phyloP scores from a whole-genome alignment of 1,284 basidiomycete genomes.

The Ustilago curta region DNA sequence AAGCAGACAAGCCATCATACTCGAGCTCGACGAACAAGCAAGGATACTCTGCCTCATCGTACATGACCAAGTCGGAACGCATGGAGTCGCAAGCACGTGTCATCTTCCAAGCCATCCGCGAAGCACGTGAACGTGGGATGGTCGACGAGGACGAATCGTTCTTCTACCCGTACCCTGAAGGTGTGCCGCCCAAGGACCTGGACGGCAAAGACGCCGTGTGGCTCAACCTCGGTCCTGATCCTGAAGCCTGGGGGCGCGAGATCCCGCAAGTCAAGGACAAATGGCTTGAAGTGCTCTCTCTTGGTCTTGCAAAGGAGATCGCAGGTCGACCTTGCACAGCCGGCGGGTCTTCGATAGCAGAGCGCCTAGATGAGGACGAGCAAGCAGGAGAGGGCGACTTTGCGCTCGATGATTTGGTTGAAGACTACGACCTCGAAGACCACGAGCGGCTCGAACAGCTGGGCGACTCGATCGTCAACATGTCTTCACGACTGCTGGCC shows the following conservation, averaged over 20 bases:
- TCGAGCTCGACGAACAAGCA: background rate
- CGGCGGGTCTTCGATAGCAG: background rate
- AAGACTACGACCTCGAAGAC: slow-evolving; percentile 51
- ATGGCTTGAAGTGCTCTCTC: slow-evolving; percentile 48
- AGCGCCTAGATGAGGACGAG: background rate
- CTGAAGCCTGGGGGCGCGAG: slow-evolving; percentile 40
- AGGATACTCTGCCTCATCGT: background rate
- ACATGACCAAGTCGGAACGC: slow-evolving; percentile 41
- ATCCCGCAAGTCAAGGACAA: slow-evolving; percentile 43
- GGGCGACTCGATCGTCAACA: slow-evolving; percentile 54
- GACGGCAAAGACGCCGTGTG: slow-evolving; percentile 32
- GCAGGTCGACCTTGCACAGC: background rate
- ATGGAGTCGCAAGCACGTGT: slow-evolving; percentile 52
- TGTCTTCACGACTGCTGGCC: slow-evolving; percentile 46
- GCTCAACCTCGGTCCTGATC: slow-evolving; percentile 46
- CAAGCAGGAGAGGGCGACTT: slow-evolving; percentile 6
- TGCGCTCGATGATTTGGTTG: slow-evolving; percentile 33
- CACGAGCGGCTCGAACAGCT: slow-evolving; percentile 52
- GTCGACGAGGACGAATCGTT: slow-evolving; percentile 52
- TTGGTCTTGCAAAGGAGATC: slow-evolving; percentile 43
- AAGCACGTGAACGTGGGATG: slow-evolving; percentile 45
- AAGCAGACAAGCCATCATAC: background rate
- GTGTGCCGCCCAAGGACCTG: slow-evolving; percentile 30
- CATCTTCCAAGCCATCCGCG: slow-evolving; percentile 45
- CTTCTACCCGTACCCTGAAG: slow-evolving; percentile 47